Percentiles rank a stretch among this genome's conserved stretches.
Evolutionary conservation across 2,329 filamentous ascomycete species (phyloP).

Genomic region (Diaporthe aspalathi): DNA sequence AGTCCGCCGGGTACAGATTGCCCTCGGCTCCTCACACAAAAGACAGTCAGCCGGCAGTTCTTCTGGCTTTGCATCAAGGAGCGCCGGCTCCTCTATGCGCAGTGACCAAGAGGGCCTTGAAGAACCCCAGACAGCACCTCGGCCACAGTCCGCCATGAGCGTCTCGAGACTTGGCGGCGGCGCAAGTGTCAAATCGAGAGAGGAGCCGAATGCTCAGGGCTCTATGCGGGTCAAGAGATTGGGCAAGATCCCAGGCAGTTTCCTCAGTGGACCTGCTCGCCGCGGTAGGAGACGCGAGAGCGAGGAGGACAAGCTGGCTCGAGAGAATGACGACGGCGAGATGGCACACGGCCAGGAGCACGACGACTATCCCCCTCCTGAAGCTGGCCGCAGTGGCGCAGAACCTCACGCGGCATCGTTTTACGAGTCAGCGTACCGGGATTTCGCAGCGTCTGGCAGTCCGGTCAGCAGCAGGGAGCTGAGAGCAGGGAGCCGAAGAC

Average conservation of each 20-base stretch:
- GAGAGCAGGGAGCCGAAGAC: conserved; percentile 55
- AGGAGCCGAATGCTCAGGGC: conserved; percentile 74
- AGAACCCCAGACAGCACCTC: conserved; percentile 61
- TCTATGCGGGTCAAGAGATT: conserved; percentile 83
- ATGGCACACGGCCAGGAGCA: conserved; percentile 55
- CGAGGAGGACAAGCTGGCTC: conserved; percentile 65
- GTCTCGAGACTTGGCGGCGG: conserved; percentile 65
- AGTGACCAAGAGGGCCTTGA: conserved; percentile 60
- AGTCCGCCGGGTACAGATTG: conserved; percentile 66
- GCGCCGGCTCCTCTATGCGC: conserved; percentile 51
- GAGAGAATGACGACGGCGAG: conserved; percentile 55
- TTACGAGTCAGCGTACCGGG: conserved; percentile 56
- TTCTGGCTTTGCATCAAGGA: conserved; percentile 46
- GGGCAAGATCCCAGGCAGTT: conserved; percentile 79
- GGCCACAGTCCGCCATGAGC: conserved; percentile 61
- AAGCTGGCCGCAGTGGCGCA: conserved; percentile 51
- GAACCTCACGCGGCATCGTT: conserved; percentile 56
- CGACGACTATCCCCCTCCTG: conserved; percentile 53
- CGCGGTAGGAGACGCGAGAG: conserved; percentile 76
- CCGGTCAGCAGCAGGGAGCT: conserved; percentile 63
- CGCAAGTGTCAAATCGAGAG: conserved; percentile 64
- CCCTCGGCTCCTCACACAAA: conserved; percentile 55
- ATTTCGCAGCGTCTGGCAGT: conserved; percentile 68
- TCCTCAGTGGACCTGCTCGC: conserved; percentile 82
- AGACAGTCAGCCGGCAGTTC: conserved; percentile 52